These are phyloP conservation scores for Torrubiella hemipterigena DNA, from an alignment of 2,329 filamentous ascomycete genomes.

Conservation along the genomic window DNA sequence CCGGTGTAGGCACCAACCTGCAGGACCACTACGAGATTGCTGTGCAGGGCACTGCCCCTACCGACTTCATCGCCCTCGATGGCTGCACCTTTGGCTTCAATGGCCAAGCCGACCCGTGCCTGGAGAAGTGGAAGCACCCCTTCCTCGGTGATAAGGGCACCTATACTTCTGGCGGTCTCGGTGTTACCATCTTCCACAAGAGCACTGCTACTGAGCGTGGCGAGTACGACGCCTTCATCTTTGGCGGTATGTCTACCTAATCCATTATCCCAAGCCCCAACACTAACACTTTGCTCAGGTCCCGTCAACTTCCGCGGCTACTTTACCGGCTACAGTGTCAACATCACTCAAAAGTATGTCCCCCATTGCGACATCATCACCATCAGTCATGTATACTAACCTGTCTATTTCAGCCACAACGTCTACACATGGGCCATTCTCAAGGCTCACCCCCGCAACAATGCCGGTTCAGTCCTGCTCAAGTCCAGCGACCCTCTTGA, in stretches of 20 bases:
- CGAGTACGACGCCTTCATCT: slow-evolving; percentile 40
- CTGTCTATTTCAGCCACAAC: slow-evolving; percentile 27
- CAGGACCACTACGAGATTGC: slow-evolving; percentile 39
- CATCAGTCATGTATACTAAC: too few species aligned
- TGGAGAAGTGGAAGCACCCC: slow-evolving; percentile 19
- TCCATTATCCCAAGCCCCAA: neutral
- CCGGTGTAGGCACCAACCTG: slow-evolving; percentile 48
- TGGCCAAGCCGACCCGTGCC: slow-evolving; percentile 21
- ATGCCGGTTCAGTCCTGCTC: slow-evolving; percentile 48
- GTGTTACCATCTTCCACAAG: slow-evolving; percentile 29
- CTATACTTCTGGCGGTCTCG: slow-evolving; percentile 36
- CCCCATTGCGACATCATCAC: too few species aligned
- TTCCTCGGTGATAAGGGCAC: slow-evolving; percentile 16
- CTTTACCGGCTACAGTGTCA: slow-evolving; percentile 39
- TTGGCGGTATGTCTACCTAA: slow-evolving; percentile 25
- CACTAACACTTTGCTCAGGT: slow-evolving; percentile 7
- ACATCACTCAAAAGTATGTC: too few species aligned
- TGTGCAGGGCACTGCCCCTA: slow-evolving; percentile 20
- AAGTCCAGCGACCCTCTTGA: slow-evolving; percentile 51
- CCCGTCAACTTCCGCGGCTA: slow-evolving; percentile 44
- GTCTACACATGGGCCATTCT: slow-evolving; percentile 32
- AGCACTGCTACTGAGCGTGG: slow-evolving; percentile 20
- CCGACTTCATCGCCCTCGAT: slow-evolving; percentile 15
- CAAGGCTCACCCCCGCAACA: slow-evolving; percentile 52
- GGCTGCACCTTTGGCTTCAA: slow-evolving; percentile 19